Evolutionary conservation across 1,139 yeast species (phyloP), one percentile per base, ranked within the genome.

Genomic region (Blastobotrys arbuscula): DNA sequence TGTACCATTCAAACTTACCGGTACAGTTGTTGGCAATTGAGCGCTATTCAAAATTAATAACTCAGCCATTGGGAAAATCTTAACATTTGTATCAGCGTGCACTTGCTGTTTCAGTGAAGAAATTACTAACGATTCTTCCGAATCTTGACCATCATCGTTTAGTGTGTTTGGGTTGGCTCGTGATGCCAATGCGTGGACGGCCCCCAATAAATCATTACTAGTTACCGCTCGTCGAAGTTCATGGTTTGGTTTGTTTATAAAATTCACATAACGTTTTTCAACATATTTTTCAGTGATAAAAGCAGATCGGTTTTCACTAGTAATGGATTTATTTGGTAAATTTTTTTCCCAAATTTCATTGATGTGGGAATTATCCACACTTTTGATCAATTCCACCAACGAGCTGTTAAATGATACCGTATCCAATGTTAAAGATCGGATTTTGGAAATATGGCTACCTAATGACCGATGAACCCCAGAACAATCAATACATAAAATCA

Each of bases 391-490:
- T 34, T 77, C 82, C 16, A 85, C 65, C 58, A 87, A 79, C 43
- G 79, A 82, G 26, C 64, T 69, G 3, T 75, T 68, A 89, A 97
- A 92, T 13, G 75, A 69, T 1, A 61, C 65, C 1, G 75, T 73
- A 61, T 92, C 98, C 59, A 89, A 74, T 1, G 95, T 83, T 54
- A 92, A 70, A 0, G 96, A 86, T 55, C 94, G 79, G 5, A 89
- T 84, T 55, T 78, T 78, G 20, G 95, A 83, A 4, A 87, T 72
- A 55, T 81, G 84, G 0, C 82, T 68, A 0, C 95, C 95, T 53
- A 90, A 68, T 31, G 86, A 77, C 55, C 94, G 76, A 66, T 90
- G 97, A 0, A 75, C 73, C 1, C 79, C 78, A 0, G 96, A 83
- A 61, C 97, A 90, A 44, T 83, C 81, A 38, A 88, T 82, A 65